Conservation (phyloP, 202 grass and related monocot genomes). For the Schoenoplectus triqueter region DNA sequence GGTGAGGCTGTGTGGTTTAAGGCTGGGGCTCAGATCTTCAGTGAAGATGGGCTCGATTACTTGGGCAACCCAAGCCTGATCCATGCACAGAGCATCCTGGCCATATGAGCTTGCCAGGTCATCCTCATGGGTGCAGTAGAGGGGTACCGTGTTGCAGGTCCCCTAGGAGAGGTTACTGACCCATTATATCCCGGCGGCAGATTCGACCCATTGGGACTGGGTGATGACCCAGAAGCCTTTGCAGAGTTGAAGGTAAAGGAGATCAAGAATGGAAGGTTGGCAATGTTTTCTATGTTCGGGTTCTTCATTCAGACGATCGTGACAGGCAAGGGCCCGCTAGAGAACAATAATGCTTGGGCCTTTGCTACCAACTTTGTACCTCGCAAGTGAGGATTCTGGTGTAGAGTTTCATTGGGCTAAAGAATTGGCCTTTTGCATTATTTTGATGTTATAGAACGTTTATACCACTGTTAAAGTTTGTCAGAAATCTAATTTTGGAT, state of each 20-base stretch:
- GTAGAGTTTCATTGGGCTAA: background rate
- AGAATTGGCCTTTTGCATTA: background rate
- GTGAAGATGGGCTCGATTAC: constrained; percentile 59
- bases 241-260: constrained; percentile 69
- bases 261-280: constrained; percentile 59
- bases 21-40: constrained; percentile 64
- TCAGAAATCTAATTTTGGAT: background rate
- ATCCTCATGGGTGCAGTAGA: constrained; percentile 67
- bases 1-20: constrained; percentile 76
- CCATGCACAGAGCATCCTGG: constrained; percentile 67
- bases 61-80: constrained; percentile 63
- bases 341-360: constrained; percentile 67
- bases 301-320: constrained; percentile 76
- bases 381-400: constrained; percentile 22
- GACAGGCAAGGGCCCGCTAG: constrained; percentile 55
- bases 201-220: constrained; percentile 54
- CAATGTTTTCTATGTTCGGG: constrained; percentile 70
- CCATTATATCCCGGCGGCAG: constrained; percentile 58
- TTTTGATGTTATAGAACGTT: background rate
- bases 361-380: constrained; percentile 62
- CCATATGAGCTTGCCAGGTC: constrained; percentile 64
- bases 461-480: background rate
- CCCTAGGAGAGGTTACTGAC: constrained; percentile 60
- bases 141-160: constrained; percentile 56
- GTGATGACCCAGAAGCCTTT: constrained; percentile 58